phyloP scores from a whole-genome alignment of 441 rosid species.

The Rhodomyrtus psidioides region DNA sequence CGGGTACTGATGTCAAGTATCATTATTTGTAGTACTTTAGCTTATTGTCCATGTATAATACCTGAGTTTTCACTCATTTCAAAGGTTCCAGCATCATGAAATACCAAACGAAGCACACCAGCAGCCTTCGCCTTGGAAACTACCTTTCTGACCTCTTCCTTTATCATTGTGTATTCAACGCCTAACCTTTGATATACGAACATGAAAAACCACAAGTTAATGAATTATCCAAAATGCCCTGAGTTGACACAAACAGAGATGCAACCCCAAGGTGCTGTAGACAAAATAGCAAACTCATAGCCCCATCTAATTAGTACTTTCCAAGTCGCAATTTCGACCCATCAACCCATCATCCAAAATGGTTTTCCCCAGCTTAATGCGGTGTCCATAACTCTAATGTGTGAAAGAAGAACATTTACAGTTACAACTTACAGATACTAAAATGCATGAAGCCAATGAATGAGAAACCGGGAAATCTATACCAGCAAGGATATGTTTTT shows the following conservation, averaged over 20 bases:
- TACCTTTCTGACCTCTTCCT: constrained; percentile 56
- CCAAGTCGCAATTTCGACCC: not conserved
- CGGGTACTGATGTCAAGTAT: not conserved
- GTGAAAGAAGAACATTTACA: not conserved
- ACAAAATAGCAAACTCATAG: not conserved
- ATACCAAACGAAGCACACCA: constrained; percentile 90
- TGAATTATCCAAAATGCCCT: not conserved
- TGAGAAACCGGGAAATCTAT: not conserved
- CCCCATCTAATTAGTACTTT: not conserved
- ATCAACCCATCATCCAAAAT: not conserved
- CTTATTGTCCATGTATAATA: no score
- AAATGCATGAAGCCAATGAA: not conserved
- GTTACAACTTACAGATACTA: not conserved
- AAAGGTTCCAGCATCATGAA: constrained; percentile 95
- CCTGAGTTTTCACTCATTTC: constrained; percentile 52
- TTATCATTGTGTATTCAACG: constrained; percentile 20
- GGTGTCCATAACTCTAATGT: not conserved
- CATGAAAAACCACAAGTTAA: not conserved
- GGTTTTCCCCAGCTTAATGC: not conserved
- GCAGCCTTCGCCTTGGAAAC: constrained; percentile 82
- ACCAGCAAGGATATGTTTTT: not conserved
- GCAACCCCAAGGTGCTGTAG: not conserved
- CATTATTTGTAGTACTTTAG: not conserved
- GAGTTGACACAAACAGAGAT: not conserved
- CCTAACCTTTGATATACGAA: constrained; percentile 17